These are phyloP conservation scores for Akebia trifoliata DNA, from an alignment of 164 flowering plant genomes.

Conservation along the genomic window DNA sequence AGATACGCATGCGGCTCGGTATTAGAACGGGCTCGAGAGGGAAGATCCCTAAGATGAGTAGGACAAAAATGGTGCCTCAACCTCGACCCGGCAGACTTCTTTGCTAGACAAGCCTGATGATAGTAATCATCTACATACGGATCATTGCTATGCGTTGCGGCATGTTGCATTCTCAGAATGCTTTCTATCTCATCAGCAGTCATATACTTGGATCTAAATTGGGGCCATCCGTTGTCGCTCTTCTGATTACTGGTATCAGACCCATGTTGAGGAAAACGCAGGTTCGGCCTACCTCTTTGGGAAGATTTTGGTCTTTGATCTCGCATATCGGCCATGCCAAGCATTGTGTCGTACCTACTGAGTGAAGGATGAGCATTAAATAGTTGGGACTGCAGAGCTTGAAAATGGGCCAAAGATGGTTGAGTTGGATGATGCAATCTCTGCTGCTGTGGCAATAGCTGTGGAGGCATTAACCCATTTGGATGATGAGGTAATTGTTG, in stretches of 20 bases:
- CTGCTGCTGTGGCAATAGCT: slow-evolving; percentile 45
- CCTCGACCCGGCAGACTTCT: slow-evolving; percentile 62
- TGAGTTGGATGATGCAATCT: slow-evolving; percentile 56
- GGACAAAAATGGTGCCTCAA: slow-evolving; percentile 70
- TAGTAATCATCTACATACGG: slow-evolving; percentile 91
- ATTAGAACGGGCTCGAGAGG: slow-evolving; percentile 56
- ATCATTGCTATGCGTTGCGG: slow-evolving; percentile 83
- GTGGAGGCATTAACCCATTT: slow-evolving; percentile 57
- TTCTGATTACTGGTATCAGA: slow-evolving; percentile 58
- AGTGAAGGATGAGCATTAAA: slow-evolving; percentile 37
- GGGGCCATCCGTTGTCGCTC: slow-evolving; percentile 52
- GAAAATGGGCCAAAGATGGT: slow-evolving; percentile 52
- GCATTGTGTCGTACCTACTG: slow-evolving; percentile 35
- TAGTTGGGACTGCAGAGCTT: slow-evolving; percentile 63
- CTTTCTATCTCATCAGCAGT: slow-evolving; percentile 85
- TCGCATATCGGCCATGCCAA: slow-evolving; percentile 43
- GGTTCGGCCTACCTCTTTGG: slow-evolving; percentile 46
- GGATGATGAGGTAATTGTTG: slow-evolving; percentile 51
- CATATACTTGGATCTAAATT: slow-evolving; percentile 83
- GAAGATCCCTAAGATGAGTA: slow-evolving; percentile 57
- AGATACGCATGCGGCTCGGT: slow-evolving; percentile 61
- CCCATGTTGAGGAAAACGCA: slow-evolving; percentile 54
- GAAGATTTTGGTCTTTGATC: slow-evolving; percentile 61
- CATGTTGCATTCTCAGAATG: slow-evolving; percentile 80
- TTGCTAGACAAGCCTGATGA: slow-evolving; percentile 82